Evolutionary conservation across 2,329 filamentous ascomycete genomes (phyloP).

Genomic region (Pestalotiopsis fici): DNA sequence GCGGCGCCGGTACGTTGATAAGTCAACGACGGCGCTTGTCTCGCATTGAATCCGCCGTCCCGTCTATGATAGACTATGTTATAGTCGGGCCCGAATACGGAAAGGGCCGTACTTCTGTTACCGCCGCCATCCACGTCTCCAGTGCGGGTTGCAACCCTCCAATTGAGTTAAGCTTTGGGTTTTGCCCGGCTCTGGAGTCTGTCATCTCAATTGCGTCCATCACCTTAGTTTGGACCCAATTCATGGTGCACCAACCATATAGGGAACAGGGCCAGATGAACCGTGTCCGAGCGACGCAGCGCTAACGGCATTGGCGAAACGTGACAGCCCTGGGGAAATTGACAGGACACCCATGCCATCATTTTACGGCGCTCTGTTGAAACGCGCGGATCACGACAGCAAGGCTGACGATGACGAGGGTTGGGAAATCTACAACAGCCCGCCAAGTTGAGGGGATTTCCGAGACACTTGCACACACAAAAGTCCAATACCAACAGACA

Average conservation of each 20-base stretch:
- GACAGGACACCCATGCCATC: neutral
- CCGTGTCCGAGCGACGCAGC: neutral
- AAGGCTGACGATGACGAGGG: neutral
- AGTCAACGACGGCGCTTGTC: neutral
- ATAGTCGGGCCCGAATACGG: neutral
- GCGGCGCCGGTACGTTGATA: neutral
- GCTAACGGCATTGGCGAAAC: neutral
- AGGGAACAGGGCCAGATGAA: neutral
- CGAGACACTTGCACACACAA: neutral
- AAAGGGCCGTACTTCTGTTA: neutral
- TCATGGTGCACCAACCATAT: neutral
- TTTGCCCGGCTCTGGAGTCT: neutral
- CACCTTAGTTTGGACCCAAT: neutral
- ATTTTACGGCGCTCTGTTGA: neutral
- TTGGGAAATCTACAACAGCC: neutral
- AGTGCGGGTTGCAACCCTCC: neutral
- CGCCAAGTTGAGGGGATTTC: neutral
- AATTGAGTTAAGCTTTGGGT: neutral
- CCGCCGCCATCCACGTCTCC: neutral
- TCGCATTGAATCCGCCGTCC: neutral
- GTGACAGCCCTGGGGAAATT: neutral
- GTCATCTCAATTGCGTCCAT: neutral
- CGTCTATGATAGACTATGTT: neutral
- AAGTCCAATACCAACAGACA: neutral
- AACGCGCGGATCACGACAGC: neutral